A percentile compares a stretch with the other conserved stretches of the same genome.
Conservation (phyloP, 345 rosid genomes). For the Fremontodendron californicum region DNA sequence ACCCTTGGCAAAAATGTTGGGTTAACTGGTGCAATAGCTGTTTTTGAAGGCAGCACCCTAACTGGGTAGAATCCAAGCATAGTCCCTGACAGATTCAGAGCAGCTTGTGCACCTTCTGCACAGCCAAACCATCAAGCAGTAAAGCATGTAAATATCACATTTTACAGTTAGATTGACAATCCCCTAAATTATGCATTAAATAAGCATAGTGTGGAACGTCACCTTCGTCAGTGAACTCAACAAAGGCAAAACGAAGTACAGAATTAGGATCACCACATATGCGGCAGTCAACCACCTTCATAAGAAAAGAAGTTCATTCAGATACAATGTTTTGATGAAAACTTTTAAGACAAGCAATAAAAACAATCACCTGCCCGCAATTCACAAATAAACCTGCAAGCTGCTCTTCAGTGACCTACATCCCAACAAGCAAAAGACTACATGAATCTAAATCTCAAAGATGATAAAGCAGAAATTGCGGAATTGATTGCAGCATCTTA, state of each 20-base stretch:
- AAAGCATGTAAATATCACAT: not conserved
- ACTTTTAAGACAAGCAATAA: slow-evolving; percentile 2
- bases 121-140: slow-evolving; percentile 18
- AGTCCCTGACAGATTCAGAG: slow-evolving; percentile 75
- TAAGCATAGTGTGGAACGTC: not conserved
- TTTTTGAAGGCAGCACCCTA: slow-evolving; percentile 85
- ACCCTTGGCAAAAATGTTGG: slow-evolving; percentile 95
- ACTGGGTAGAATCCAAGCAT: slow-evolving; percentile 92
- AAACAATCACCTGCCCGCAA: slow-evolving; percentile 73
- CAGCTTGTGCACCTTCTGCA: slow-evolving; percentile 75
- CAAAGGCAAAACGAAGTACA: slow-evolving; percentile 88
- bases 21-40: slow-evolving; percentile 96
- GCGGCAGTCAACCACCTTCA: slow-evolving; percentile 91
- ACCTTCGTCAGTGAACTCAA: slow-evolving; percentile 96
- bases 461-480: not conserved
- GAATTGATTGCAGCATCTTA: not conserved
- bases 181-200: not conserved
- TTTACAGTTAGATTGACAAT: not conserved
- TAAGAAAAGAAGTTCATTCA: slow-evolving; percentile 7
- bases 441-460: not conserved
- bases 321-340: not conserved
- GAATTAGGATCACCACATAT: slow-evolving; percentile 97
- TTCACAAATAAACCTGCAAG: slow-evolving; percentile 78
- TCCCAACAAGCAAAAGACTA: slow-evolving; percentile 13
- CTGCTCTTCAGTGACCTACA: slow-evolving; percentile 94